Evolutionary conservation across 2,329 filamentous ascomycete genomes (phyloP), one percentile per base, ranked within the genome.

Genomic region (Diaporthe aspalathi): DNA sequence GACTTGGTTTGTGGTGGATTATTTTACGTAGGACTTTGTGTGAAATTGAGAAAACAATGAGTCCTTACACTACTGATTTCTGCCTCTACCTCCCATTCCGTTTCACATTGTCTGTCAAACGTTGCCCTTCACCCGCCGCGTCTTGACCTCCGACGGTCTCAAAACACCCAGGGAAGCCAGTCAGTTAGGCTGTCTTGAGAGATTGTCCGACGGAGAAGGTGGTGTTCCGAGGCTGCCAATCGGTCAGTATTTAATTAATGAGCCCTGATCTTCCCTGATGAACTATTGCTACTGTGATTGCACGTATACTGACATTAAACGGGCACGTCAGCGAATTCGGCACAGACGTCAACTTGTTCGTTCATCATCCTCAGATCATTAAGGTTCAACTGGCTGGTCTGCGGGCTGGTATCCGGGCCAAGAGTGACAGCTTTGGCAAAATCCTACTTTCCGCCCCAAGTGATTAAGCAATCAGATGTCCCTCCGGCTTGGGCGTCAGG

Each of bases 351-450:
- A 53, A 89, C 73, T 73, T 88, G 40, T 88, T 89, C 76, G 85
- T 89, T 63, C 86, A 89, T 74, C 86, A 89, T 76, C 87, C 85
- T 49, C 87, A 89, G 80, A 88, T 88, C n/a, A n/a, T n/a, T n/a
- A n/a, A n/a, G 75, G 86, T 88, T 70, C 86, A 89, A 79, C 74
- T 89, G 70, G 84, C 81, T 29, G 86, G 85, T 71, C 75, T 88
- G 72, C 80, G 86, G 50, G 80, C 82, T 47, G 86, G 87, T 0
- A 88, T 89, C 52, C 88, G 86, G 86, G 87, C 86, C 3, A 88
- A 84, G 77, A 84, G 84, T 14, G 86, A 88, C 75, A 88, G 85
- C 0, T 88, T 86, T 81, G 86, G 86, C n/a, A 87, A 87, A 78
- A 79, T 87, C 71, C 85, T 53, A 81, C 77, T 60, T 81, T 77